These are phyloP conservation scores for Paracoccidioides brasiliensis DNA, from an alignment of 2,329 filamentous ascomycete genomes.

Conservation along the genomic window DNA sequence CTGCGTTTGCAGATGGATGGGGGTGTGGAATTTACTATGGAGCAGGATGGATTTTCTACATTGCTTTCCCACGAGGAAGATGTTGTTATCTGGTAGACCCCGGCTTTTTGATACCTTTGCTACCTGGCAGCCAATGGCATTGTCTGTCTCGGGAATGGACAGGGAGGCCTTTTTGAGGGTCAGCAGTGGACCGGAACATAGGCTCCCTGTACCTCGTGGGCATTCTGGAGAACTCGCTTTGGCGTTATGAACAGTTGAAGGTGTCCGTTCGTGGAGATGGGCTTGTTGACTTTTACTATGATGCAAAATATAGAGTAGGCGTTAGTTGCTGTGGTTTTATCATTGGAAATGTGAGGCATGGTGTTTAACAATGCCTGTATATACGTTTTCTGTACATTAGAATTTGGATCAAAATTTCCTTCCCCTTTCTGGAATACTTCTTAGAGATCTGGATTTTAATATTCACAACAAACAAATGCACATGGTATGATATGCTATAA, in stretches of 20 bases:
- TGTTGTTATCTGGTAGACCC: background rate
- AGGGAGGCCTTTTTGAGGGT: background rate
- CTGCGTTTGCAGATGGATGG: background rate
- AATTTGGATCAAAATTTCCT: background rate
- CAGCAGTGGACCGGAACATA: background rate
- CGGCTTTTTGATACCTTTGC: background rate
- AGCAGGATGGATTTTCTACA: background rate
- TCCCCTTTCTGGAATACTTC: background rate
- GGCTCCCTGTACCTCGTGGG: background rate
- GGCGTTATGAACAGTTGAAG: background rate
- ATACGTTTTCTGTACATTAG: background rate
- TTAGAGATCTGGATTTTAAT: too few species aligned
- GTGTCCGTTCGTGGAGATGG: background rate
- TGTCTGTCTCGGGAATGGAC: background rate
- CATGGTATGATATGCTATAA: background rate
- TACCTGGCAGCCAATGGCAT: background rate
- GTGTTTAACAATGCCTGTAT: background rate
- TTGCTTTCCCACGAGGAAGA: background rate
- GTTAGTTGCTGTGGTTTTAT: background rate
- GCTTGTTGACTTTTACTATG: background rate
- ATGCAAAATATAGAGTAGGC: background rate
- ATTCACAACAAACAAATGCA: background rate
- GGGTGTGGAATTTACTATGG: background rate
- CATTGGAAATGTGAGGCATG: background rate
- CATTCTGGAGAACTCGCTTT: background rate